phyloP scores from a whole-genome alignment of 768 basidiomycete genomes.

The Calocera cornea region DNA sequence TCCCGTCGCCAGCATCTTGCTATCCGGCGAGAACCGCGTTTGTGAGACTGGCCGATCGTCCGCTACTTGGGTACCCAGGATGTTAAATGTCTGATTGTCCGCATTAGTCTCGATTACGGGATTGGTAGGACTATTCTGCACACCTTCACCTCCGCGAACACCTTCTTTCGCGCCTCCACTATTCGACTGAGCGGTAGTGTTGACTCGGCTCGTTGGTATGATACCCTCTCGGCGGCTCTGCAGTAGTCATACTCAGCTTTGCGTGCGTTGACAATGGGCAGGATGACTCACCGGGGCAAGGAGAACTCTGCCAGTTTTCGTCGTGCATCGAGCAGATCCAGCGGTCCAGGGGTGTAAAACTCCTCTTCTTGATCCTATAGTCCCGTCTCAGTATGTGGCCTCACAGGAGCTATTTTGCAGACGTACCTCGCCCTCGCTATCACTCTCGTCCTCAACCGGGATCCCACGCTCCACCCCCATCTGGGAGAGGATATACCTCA shows the following conservation, averaged over 20 bases:
- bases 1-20: constrained; percentile 73
- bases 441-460: constrained; percentile 44
- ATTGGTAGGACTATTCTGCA: constrained; percentile 14
- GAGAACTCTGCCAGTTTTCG: constrained; percentile 85
- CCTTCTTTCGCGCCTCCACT: constrained; percentile 82
- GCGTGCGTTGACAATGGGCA: neutral
- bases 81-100: constrained; percentile 58
- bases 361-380: constrained; percentile 57
- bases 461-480: constrained; percentile 73
- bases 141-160: constrained; percentile 83
- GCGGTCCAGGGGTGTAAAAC: constrained; percentile 85
- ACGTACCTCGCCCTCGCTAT: constrained; percentile 57
- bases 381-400: neutral
- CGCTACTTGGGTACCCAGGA: constrained; percentile 94
- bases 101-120: neutral
- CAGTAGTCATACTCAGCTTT: constrained; percentile 25
- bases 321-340: constrained; percentile 75
- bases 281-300: constrained; percentile 66
- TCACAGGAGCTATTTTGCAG: constrained; percentile 6
- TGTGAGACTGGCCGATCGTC: constrained; percentile 89
- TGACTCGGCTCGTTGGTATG: constrained; percentile 83
- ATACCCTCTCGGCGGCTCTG: constrained; percentile 92
- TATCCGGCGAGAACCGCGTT: constrained; percentile 90
- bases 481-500: constrained; percentile 89
- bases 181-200: constrained; percentile 74